Percentiles rank a stretch among this genome's conserved stretches.
These are phyloP conservation scores for Pyrus bretschneideri DNA, from an alignment of 306 rosid species.

Conservation along the genomic window DNA sequence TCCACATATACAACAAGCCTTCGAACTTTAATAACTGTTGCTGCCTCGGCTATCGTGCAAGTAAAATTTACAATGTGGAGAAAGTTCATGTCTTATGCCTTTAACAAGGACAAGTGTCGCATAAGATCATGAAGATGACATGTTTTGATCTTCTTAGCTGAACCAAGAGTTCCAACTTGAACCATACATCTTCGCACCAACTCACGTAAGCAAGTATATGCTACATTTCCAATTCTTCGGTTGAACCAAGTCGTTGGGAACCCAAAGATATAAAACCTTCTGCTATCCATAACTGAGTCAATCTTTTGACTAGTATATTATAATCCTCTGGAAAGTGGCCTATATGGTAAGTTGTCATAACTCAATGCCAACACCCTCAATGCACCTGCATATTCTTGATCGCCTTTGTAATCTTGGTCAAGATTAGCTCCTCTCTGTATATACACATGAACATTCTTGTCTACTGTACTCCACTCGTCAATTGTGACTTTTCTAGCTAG, in stretches of 20 bases:
- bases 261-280: too few relatives aligned
- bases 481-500: background rate
- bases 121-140: background rate
- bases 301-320: background rate
- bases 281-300: background rate
- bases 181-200: slow-evolving; percentile 2
- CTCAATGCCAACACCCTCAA: slow-evolving; percentile 9
- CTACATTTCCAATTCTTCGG: background rate
- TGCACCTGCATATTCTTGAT: background rate
- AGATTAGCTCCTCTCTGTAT: background rate
- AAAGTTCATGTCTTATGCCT: background rate
- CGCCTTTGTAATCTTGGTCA: background rate
- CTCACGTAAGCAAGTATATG: background rate
- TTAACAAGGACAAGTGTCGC: background rate
- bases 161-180: background rate
- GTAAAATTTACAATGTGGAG: background rate
- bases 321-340: background rate
- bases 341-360: background rate
- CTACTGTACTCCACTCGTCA: background rate
- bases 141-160: too few relatives aligned
- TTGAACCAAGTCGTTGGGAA: too few relatives aligned
- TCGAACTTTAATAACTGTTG: background rate
- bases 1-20: background rate
- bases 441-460: background rate
- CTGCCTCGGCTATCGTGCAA: accelerated